Conservation (phyloP, 106 monocot genomes). For the Dioscorea dumetorum region DNA sequence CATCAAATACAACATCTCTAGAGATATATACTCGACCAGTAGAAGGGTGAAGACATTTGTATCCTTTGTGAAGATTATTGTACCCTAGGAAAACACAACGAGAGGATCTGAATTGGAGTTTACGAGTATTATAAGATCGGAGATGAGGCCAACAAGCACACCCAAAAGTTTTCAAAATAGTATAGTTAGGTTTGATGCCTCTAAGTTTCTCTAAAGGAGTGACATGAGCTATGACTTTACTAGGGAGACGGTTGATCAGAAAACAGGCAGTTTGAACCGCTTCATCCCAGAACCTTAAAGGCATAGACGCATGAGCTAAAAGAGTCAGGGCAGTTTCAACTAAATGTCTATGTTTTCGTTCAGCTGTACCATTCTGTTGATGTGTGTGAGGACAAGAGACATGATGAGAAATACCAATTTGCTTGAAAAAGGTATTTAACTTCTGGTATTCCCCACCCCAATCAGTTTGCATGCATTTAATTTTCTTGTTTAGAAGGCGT, state of each 20-base stretch:
- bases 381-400: no score
- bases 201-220: not conserved
- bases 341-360: not conserved
- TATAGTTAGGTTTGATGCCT: not conserved
- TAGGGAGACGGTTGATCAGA: not conserved
- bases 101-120: not conserved
- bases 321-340: not conserved
- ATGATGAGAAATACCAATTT: no score
- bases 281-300: not conserved
- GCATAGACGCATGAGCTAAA: not conserved
- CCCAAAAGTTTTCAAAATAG: conserved; percentile 2
- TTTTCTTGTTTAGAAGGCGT: no score
- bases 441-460: no score
- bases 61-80: no score
- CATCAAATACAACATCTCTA: no score
- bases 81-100: conserved; percentile 3
- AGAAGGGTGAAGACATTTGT: no score
- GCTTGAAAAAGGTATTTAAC: no score
- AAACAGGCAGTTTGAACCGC: not conserved
- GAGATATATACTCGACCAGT: no score
- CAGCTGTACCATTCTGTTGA: no score
- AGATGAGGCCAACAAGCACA: conserved; percentile 6
- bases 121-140: not conserved
- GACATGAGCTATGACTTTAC: not conserved
- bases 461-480: no score